Evolutionary conservation across 2,329 filamentous ascomycete genomes (phyloP), one percentile per base, ranked within the genome.

Genomic region (Bimuria novae-zelandiae): DNA sequence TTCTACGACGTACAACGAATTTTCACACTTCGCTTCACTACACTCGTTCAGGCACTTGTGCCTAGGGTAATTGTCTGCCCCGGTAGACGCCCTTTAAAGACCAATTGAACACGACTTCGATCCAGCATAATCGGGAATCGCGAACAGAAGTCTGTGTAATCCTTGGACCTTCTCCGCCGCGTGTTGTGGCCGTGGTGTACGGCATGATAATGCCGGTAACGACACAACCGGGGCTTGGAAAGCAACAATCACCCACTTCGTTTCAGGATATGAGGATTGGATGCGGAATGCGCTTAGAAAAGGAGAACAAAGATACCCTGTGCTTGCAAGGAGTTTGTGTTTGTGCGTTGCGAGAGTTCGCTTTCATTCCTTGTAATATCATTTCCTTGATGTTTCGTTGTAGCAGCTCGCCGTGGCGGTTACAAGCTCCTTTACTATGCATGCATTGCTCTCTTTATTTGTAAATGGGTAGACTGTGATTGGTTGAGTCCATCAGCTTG

Each of bases 1-100:
- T 50, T 60, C 65, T 50, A 71, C 65, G 65, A 70, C 61, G 55
- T 62, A 65, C 61, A 54, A 68, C 63, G 61, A 67, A 61, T 57
- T 60, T 55, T 60, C 64, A 62, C 62, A 49, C 53, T 68, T 68
- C 59, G 62, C 62, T 47, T 47, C 44, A 21, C 52, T 25, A 64
- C 60, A 60, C 48, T 60, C 63, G 43, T 55, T 65, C 51, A 32
- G 41, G 30, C 48, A 30, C 35, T 17, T 40, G 33, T 17, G 29
- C 33, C 27, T 45, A 59, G 54, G 49, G 14, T 36, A 21, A 36
- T 54, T 54, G 36, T 46, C 37, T 52, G 55, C 55, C 33, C 40
- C 49, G 49, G 53, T 44, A 46, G 45, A 49, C 44, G 39, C 35
- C 27, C 48, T 49, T 50, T 42, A 32, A 54, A 49, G 33, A 30